Base-by-base conservation (phyloP, 1,284 basidiomycete genomes). In the Malassezia dermatis region DNA sequence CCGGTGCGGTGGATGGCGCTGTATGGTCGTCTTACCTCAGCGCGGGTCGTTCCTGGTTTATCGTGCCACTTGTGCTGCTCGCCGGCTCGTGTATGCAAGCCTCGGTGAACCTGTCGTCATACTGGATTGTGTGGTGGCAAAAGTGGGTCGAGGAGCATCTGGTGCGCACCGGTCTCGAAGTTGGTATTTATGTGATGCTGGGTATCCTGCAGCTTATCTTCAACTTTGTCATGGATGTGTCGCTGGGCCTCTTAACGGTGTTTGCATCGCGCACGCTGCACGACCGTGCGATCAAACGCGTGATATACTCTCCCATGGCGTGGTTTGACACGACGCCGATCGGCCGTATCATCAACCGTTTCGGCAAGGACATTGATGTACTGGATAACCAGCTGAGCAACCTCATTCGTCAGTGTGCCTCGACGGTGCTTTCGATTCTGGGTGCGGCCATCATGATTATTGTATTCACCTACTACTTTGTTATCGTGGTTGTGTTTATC, bases 261-360 rank as follows among this genome's bases (percentile, higher is more conserved):
- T 83, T 83, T 68, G 84, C 86, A 0, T 39, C 75, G 80, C 77
- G 77, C 58, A 78, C 73, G 19, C 76, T 88, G 39, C 87, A 86
- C 77, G 62, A 75, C 75, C 42, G 81, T 82, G 11, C 76, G 84
- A 45, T 75, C 64, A 27, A 78, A 78, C 19, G 81, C 3, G 61
- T 88, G 8, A 74, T 86, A 21, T 76, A 78, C 10, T 85, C 86
- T 0, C 85, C 86, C 0, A 77, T 84, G 42, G 79, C 82, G 3
- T 88, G 86, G 76, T 89, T 88, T 67, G 88, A 90, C 63, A 85
- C 83, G 0, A 89, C 86, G 0, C 87, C 88, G 0, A 80, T 85
- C 54, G 87, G 87, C 75, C 75, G 89, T 19, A 88, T 93, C 66
- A 85, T 88, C 82, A 88, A 88, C 74, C 80, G 86, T 4, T 68